Evolutionary conservation across 495 filamentous ascomycete species (phyloP), one percentile per base, ranked within the genome.

Genomic region (Collariella sp.): DNA sequence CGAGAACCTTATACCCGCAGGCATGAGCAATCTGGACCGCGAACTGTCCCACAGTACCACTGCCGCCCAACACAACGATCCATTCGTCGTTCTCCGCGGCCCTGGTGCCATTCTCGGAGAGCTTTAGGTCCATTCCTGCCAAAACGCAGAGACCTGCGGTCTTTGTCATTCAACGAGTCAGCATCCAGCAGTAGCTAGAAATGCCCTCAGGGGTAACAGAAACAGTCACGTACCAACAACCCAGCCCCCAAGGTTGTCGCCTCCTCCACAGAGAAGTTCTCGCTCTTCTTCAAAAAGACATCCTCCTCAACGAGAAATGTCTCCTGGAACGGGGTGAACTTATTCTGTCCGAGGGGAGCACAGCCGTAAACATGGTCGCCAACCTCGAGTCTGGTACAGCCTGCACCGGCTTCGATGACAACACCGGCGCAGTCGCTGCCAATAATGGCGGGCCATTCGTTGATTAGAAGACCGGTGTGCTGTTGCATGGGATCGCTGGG

Each of bases 351-450:
- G 1, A 78, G 51, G 16, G 67, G 67, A 12, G 65, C 70, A 54
- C 72, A 76, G 5, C 72, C 72, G 56, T 65, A 75, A 13, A 74
- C 58, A 18, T 55, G 50, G 54, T 73, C 72, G 5, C 72, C 72
- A 2, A 50, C 39, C 36, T 62, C 59, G 54, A 75, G 67, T 42
- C 62, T 64, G 19, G 63, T 58, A 23, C 81, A 76, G 16, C 71
- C 66, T 4, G 76, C 70, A 12, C 85, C 83, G 18, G 78, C 67
- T 9, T 71, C 67, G 34, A 80, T 68, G 9, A 91, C 84, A 5
- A 76, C 57, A 7, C 85, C 88, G 46, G 70, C 73, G 29, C 83
- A 85, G 58, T 93, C 88, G 50, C 86, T 78, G 45, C 87, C 76
- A 34, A 91, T 70, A 4, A 65, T 47, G 40, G 59, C 62, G 4